Base-by-base conservation (phyloP, 768 basidiomycete species). In the Naganishia kalamii region DNA sequence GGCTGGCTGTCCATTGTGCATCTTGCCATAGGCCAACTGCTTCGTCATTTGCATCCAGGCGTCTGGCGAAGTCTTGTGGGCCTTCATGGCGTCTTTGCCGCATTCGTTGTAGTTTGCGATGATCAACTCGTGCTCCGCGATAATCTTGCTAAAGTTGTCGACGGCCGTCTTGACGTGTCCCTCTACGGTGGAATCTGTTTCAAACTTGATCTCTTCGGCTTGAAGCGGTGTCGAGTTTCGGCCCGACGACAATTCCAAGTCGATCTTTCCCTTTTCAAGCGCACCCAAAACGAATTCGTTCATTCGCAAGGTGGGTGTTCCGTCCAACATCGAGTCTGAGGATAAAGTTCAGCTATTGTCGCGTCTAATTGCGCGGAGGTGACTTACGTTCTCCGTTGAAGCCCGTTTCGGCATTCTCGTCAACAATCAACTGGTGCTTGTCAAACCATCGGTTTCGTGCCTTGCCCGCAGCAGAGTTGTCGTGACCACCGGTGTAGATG, bases 11-110 rank as follows among this genome's bases (percentile, higher is more conserved):
- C 80, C 75, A 15, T 35, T 43, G 32, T 86, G 78, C 35, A 92
- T 84, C 80, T 93, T 92, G 77, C 88, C 85, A 81, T 90, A 97
- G 23, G 93, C 94, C 50, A 97, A 86, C 79, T 97, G 94, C 81
- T 93, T 97, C 70, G 93, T 86, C 61, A 98, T 83, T 80, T 99
- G 96, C 19, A 84, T 89, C 86, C 92, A 92, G 29, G 93, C 92
- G 73, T 99, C 96, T 0, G 94, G 96, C 0, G 89, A 92, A 50
- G 85, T 81, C 72, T 87, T 87, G 83, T 89, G 90, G 63, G 81
- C 82, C 81, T 96, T 97, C 80, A 92, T 89, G 70, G 84, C 78
- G 70, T 84, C 81, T 80, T 94, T 94, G 66, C 96, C 96, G 76
- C 92, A 96, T 4, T 85, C 88, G 71, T 87, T 85, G 70, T 90